phyloP scores from a whole-genome alignment of 2,329 filamentous ascomycete genomes.

The Aspergillus pseudonomiae region DNA sequence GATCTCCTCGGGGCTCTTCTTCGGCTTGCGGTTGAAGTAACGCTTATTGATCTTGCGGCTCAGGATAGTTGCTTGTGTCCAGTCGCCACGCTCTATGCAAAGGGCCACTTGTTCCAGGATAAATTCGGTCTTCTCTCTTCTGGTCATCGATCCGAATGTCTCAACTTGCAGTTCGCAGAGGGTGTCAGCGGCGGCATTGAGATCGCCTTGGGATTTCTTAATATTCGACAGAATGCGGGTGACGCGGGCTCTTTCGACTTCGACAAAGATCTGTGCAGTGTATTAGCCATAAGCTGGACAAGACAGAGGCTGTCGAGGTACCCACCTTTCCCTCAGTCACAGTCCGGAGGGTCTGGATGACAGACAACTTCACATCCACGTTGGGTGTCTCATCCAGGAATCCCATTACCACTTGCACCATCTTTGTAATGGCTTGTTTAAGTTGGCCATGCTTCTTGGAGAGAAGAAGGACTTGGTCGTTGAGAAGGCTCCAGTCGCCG shows the following conservation, averaged over 20 bases:
- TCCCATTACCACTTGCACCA: constrained; percentile 94
- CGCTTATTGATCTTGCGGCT: constrained; percentile 95
- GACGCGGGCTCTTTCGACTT: constrained; percentile 94
- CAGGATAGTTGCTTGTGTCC: constrained; percentile 92
- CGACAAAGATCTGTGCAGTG: constrained; percentile 79
- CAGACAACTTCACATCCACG: constrained; percentile 82
- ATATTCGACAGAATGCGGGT: constrained; percentile 95
- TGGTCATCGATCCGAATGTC: constrained; percentile 97
- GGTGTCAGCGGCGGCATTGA: constrained; percentile 86
- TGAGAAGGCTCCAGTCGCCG: constrained; percentile 90
- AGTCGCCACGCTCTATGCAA: constrained; percentile 94
- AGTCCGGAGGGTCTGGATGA: constrained; percentile 93
- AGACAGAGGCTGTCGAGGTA: background rate
- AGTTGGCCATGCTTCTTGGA: constrained; percentile 99
- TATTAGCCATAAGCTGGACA: constrained; percentile 13
- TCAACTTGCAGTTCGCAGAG: constrained; percentile 98
- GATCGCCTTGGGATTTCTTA: constrained; percentile 92
- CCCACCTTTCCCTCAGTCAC: constrained; percentile 93
- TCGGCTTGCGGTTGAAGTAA: constrained; percentile 86
- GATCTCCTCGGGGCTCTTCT: constrained; percentile 85
- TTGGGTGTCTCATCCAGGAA: constrained; percentile 87
- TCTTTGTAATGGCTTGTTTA: constrained; percentile 97
- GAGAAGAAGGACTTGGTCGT: constrained; percentile 91
- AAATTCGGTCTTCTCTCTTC: constrained; percentile 97
- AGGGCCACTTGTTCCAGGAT: constrained; percentile 92